phyloP scores from a whole-genome alignment of 441 rosid species.

The Pelargonium australe region DNA sequence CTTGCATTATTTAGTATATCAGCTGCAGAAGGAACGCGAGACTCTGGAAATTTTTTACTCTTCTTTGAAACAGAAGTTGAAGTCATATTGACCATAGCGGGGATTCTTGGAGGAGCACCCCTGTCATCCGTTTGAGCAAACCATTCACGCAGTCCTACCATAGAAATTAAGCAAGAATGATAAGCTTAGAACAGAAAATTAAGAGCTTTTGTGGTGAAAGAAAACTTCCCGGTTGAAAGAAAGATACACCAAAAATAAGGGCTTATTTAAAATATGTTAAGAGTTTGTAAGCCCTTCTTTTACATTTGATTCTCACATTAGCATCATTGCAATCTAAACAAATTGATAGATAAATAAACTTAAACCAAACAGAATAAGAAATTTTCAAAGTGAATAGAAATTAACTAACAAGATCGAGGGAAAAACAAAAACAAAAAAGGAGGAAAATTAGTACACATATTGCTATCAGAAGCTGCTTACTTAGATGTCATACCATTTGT shows the following conservation, averaged over 20 bases:
- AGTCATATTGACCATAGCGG: conserved; percentile 96
- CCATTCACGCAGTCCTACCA: conserved; percentile 89
- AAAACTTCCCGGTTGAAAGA: conserved; percentile 2
- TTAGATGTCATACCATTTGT: background rate
- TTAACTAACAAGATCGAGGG: too few species aligned
- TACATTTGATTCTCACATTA: background rate
- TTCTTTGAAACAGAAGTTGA: conserved; percentile 56
- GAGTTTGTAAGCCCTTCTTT: background rate
- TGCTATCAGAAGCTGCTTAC: background rate
- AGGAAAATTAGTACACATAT: too few species aligned
- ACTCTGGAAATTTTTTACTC: conserved; percentile 32
- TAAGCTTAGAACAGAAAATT: conserved; percentile 2
- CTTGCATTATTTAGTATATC: conserved; percentile 60
- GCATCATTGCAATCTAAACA: background rate
- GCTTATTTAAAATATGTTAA: background rate
- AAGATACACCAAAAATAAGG: background rate
- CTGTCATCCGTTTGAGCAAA: conserved; percentile 94
- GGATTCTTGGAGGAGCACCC: conserved; percentile 85
- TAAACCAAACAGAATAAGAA: background rate
- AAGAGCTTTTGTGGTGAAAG: background rate
- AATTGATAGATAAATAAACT: background rate
- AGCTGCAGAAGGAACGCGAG: conserved; percentile 35
- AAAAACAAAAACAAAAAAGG: too few species aligned
- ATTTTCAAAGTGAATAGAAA: background rate
- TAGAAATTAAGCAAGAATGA: background rate